Conservation (phyloP, 257 asterid species). For the Gentiana macrophylla region DNA sequence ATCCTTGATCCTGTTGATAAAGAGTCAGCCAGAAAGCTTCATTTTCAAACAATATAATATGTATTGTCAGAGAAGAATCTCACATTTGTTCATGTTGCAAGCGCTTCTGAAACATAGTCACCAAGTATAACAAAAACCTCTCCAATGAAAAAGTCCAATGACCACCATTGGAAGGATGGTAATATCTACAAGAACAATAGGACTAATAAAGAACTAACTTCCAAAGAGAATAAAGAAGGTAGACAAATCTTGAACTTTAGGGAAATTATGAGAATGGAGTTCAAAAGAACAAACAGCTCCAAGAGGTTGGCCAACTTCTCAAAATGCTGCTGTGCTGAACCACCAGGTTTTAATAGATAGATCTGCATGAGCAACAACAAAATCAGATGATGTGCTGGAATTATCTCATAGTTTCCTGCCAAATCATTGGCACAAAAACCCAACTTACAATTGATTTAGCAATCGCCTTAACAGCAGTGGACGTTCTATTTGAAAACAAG, state of each 20-base stretch:
- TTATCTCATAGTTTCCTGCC: not conserved
- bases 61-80: conserved; percentile 20
- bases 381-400: conserved; percentile 8
- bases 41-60: not conserved
- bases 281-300: conserved; percentile 78
- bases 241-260: not conserved
- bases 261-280: conserved; percentile 3
- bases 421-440: not conserved
- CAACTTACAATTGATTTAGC: conserved; percentile 89
- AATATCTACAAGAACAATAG: conserved; percentile 46
- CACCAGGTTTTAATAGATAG: conserved; percentile 81
- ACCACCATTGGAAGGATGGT: conserved; percentile 99
- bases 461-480: conserved; percentile 76
- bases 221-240: conserved; percentile 1
- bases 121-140: conserved; percentile 78
- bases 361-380: conserved; percentile 55
- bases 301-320: conserved; percentile 85
- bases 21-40: conserved; percentile 11
- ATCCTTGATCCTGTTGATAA: conserved; percentile 59
- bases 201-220: not conserved
- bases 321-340: conserved; percentile 68
- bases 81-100: conserved; percentile 87
- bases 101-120: conserved; percentile 64
- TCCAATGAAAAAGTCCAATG: conserved; percentile 93
- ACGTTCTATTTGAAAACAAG: conserved; percentile 68